Conservation (phyloP, 495 filamentous ascomycete species). For the Aspergillus avenaceus region DNA sequence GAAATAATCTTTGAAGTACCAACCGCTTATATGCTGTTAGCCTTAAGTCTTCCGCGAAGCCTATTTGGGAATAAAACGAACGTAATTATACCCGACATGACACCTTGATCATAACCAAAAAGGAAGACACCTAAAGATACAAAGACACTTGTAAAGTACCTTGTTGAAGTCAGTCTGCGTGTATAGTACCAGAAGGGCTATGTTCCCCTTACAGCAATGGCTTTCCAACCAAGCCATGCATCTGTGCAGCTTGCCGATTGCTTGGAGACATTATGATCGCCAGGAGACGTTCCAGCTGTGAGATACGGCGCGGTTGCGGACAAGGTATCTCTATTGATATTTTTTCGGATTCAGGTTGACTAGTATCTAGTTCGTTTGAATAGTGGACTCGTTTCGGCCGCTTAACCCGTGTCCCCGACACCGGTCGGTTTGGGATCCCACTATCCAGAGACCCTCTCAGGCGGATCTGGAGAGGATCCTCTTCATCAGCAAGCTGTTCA, state of each 20-base stretch:
- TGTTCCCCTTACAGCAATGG: slow-evolving; percentile 68
- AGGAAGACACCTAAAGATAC: slow-evolving; percentile 96
- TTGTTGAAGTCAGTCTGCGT: slow-evolving; percentile 40
- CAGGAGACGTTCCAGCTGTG: slow-evolving; percentile 61
- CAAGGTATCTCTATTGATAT: slow-evolving; percentile 80
- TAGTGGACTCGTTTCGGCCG: slow-evolving; percentile 53
- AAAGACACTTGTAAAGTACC: slow-evolving; percentile 97
- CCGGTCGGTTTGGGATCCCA: slow-evolving; percentile 33
- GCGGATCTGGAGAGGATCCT: slow-evolving; percentile 69
- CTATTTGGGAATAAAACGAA: slow-evolving; percentile 40
- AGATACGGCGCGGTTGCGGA: slow-evolving; percentile 57
- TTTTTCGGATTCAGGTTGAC: slow-evolving; percentile 58
- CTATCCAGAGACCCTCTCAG: slow-evolving; percentile 61
- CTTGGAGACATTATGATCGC: slow-evolving; percentile 82
- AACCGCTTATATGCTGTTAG: slow-evolving; percentile 55
- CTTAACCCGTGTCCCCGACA: slow-evolving; percentile 25
- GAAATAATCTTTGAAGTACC: slow-evolving; percentile 87
- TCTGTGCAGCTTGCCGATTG: slow-evolving; percentile 56
- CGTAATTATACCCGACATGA: slow-evolving; percentile 99
- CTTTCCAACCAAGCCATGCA: slow-evolving; percentile 92
- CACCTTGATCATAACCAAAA: slow-evolving; percentile 98
- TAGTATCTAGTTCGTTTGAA: slow-evolving; percentile 35
- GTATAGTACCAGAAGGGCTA: background rate
- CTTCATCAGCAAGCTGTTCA: slow-evolving; percentile 78
- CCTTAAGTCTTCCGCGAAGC: background rate